Evolutionary conservation across 768 basidiomycete genomes (phyloP).

Genomic region (Xerocomus potaroensis): DNA sequence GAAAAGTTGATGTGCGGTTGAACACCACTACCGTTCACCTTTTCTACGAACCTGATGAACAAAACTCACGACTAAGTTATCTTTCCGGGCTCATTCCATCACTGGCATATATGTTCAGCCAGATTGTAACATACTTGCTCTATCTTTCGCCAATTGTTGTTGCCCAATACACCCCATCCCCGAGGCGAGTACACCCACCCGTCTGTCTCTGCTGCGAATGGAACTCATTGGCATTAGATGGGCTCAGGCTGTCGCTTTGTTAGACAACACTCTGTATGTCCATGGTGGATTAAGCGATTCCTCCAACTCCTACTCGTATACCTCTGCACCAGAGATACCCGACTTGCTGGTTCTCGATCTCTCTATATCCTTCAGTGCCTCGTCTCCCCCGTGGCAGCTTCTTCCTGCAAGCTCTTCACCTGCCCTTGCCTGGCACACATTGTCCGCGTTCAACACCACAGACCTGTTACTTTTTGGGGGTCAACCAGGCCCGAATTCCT

Average conservation of each 20-base stretch:
- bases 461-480: conserved; percentile 72
- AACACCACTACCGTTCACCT: background rate
- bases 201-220: background rate
- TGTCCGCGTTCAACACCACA: conserved; percentile 59
- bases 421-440: conserved; percentile 72
- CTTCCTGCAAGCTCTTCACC: conserved; percentile 51
- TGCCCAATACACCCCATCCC: conserved; percentile 23
- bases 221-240: conserved; percentile 50
- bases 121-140: conserved; percentile 4
- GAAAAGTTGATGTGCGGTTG: background rate
- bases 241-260: conserved; percentile 68
- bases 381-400: conserved; percentile 66
- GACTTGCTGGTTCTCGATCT: conserved; percentile 72
- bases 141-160: conserved; percentile 14
- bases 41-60: conserved; percentile 20
- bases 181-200: conserved; percentile 18
- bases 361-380: conserved; percentile 50
- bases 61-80: conserved; percentile 18
- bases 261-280: conserved; percentile 59
- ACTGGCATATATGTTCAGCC: conserved; percentile 9
- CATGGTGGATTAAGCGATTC: conserved; percentile 81
- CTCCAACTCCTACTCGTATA: conserved; percentile 65
- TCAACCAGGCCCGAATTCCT: conserved; percentile 56
- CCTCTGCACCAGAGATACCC: conserved; percentile 65
- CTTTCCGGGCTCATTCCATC: background rate